Conservation (phyloP, 805 yeast genomes). For the Scheffersomyces spartinae region DNA sequence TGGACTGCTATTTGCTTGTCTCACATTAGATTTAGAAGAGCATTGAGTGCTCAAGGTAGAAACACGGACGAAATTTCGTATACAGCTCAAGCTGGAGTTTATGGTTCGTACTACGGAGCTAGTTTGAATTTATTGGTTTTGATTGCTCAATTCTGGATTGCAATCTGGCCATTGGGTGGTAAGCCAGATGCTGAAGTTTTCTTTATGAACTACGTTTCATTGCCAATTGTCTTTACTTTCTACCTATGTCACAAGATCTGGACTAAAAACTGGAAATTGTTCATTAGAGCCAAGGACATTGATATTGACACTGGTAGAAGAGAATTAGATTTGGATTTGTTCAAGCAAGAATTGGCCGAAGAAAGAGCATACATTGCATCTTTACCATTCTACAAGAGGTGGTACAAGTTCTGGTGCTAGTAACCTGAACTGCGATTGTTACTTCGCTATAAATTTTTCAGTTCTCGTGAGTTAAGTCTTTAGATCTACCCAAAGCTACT, state of each 20-base stretch:
- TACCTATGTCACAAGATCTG: conserved; percentile 49
- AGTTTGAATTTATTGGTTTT: conserved; percentile 48
- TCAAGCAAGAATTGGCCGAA: conserved; percentile 29
- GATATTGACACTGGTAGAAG: conserved; percentile 28
- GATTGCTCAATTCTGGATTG: conserved; percentile 74
- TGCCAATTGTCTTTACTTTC: conserved; percentile 48
- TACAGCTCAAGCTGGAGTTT: conserved; percentile 54
- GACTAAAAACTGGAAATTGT: conserved; percentile 22
- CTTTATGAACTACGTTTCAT: conserved; percentile 56
- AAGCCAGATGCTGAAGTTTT: conserved; percentile 43
- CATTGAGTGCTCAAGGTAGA: conserved; percentile 57
- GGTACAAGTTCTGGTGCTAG: conserved; percentile 23
- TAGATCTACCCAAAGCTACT: too few relatives aligned
- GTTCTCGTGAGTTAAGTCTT: too few relatives aligned
- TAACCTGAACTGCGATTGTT: too few relatives aligned
- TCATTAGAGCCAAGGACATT: conserved; percentile 19
- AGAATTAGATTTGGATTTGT: conserved; percentile 25
- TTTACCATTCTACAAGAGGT: conserved; percentile 22
- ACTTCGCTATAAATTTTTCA: too few relatives aligned
- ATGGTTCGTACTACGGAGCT: conserved; percentile 57
- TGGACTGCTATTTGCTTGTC: conserved; percentile 68
- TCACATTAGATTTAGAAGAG: conserved; percentile 58
- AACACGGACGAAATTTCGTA: conserved; percentile 56
- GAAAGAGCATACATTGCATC: conserved; percentile 21
- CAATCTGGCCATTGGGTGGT: conserved; percentile 55